Evolutionary conservation across 1,284 basidiomycete genomes (phyloP).

Genomic region (Flammula alnicola): DNA sequence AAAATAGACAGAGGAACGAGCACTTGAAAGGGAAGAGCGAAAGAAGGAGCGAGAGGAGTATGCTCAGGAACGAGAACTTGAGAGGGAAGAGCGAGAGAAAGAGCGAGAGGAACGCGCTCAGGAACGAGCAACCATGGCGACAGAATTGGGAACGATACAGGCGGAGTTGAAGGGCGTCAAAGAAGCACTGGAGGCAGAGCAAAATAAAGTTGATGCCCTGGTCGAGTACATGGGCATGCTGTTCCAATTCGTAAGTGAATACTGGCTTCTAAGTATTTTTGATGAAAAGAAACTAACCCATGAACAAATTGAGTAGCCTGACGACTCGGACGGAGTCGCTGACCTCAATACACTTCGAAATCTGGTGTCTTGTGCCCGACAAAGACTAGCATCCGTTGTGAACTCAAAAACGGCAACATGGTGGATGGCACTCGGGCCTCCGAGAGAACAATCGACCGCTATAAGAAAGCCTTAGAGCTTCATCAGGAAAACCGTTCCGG

Average conservation of each 20-base stretch:
- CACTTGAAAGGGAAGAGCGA: neutral
- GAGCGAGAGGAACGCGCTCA: neutral
- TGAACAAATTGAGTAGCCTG: neutral
- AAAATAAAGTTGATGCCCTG: neutral
- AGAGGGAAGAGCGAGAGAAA: neutral
- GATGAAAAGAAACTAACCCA: neutral
- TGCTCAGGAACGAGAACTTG: neutral
- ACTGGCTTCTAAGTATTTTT: neutral
- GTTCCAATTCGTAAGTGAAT: neutral
- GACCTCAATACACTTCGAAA: slow-evolving; percentile 15
- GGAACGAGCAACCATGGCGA: neutral
- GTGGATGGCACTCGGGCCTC: slow-evolving; percentile 22
- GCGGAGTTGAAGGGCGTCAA: neutral
- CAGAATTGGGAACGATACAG: neutral
- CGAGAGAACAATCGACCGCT: slow-evolving; percentile 18
- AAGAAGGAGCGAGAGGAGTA: neutral
- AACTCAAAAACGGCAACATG: slow-evolving; percentile 14
- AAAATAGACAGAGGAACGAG: slow-evolving; percentile 1
- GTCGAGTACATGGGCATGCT: slow-evolving; percentile 2
- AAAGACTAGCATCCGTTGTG: slow-evolving; percentile 9
- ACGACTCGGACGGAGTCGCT: slow-evolving; percentile 17
- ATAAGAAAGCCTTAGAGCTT: slow-evolving; percentile 21
- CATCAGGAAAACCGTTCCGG: too few relatives aligned
- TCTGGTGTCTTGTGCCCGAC: slow-evolving; percentile 6
- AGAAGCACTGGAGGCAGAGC: slow-evolving; percentile 2